Evolutionary conservation across 2,329 filamentous ascomycete genomes (phyloP).

Genomic region (Ophiostoma sp.): DNA sequence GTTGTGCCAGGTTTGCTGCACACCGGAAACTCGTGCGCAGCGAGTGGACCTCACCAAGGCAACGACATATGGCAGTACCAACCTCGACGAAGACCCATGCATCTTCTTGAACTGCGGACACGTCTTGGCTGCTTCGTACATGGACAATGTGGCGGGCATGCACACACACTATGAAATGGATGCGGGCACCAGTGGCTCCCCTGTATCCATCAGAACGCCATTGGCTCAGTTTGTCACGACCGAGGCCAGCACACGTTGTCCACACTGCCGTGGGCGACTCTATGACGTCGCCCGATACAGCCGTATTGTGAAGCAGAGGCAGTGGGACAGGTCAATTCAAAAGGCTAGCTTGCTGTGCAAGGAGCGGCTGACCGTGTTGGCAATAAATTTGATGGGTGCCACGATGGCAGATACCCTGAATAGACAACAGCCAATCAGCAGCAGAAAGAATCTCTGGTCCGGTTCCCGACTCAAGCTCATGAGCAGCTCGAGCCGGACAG

Average conservation of each 20-base stretch:
- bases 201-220: conserved; percentile 14
- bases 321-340: conserved; percentile 56
- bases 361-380: not conserved
- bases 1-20: conserved; percentile 55
- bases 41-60: conserved; percentile 53
- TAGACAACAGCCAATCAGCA: too few species aligned
- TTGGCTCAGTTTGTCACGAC: conserved; percentile 10
- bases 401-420: not conserved
- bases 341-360: conserved; percentile 30
- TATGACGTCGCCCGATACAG: conserved; percentile 54
- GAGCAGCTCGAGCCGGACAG: too few species aligned
- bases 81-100: conserved; percentile 55
- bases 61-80: conserved; percentile 49
- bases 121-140: conserved; percentile 52
- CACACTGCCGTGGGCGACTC: conserved; percentile 46
- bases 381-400: not conserved
- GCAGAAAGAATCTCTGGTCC: not conserved
- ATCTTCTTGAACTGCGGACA: conserved; percentile 61
- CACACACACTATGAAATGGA: conserved; percentile 43
- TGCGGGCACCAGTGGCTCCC: conserved; percentile 20
- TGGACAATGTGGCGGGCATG: conserved; percentile 59
- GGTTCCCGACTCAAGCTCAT: not conserved
- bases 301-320: conserved; percentile 53
- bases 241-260: conserved; percentile 38
- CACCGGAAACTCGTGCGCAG: conserved; percentile 32